Evolutionary conservation across 2,329 filamentous ascomycete genomes (phyloP), one percentile per base, ranked within the genome.

Genomic region (Fusarium avenaceum): DNA sequence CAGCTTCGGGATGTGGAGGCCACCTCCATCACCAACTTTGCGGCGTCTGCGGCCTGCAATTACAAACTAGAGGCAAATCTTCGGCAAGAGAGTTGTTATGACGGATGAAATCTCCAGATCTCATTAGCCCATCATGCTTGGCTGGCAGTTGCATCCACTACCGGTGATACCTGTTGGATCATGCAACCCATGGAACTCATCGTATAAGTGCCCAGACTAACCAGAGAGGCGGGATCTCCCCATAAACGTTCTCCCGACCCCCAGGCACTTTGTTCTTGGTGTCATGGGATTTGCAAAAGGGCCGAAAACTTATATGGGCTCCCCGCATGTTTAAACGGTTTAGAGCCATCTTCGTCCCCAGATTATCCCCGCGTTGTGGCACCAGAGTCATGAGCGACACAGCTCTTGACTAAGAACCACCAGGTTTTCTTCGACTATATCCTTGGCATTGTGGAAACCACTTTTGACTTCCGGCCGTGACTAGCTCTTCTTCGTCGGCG

Each of bases 281-380:
- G 65, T 67, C 65, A 69, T 68, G 65, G 54, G 59, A 57, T 65
- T 45, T 17, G 6, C 9, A 69, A 69, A 69, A 20, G 65, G 65
- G 49, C 65, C 65, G 65, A 69, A 67, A 66, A 50, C 22, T 44
- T 45, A 42, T 52, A 58, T 38, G 32, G 32, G 19, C 24, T 65
- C 65, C 60, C 65, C 65, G 60, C 65, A 69, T 51, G 46, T 68
- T 68, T 69, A 69, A 56, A 43, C 53, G 53, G 46, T 42, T 64
- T 64, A 45, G 58, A 55, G 46, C 33, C n/a, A 65, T 47, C 59
- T 20, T 38, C 33, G 54, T 62, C 65, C 65, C 65, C 65, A 66
- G 65, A 65, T 65, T 61, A 61, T 68, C 65, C 65, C 65, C 65
- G 54, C 65, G 50, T 44, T 56, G 20, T 20, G 44, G 15, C 44